Conservation (phyloP, 2,329 filamentous ascomycete species). For the Pyrenophora seminiperda region DNA sequence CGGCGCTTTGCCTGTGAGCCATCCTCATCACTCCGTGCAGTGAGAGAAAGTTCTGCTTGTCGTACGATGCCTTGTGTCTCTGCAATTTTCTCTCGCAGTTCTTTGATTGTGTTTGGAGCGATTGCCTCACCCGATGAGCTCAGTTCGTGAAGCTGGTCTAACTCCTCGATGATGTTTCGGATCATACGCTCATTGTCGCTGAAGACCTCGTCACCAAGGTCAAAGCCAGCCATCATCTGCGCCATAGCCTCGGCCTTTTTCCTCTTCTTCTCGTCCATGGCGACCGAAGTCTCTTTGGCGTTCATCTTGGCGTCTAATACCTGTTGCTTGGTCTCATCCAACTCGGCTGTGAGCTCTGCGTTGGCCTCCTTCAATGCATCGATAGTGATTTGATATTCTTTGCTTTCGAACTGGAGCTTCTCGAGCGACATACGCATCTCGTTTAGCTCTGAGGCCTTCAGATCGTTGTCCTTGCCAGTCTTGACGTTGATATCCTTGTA, state of each 20-base stretch:
- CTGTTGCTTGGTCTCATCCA: slow-evolving; percentile 96
- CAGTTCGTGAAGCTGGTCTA: slow-evolving; percentile 78
- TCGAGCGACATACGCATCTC: slow-evolving; percentile 97
- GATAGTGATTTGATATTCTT: slow-evolving; percentile 97
- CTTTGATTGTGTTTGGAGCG: slow-evolving; percentile 78
- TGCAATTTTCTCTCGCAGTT: slow-evolving; percentile 76
- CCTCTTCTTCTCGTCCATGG: slow-evolving; percentile 95
- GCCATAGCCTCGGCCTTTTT: slow-evolving; percentile 99
- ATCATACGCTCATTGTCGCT: slow-evolving; percentile 90
- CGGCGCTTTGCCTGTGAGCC: slow-evolving; percentile 68
- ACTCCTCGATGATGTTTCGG: slow-evolving; percentile 78
- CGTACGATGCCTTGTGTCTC: slow-evolving; percentile 92
- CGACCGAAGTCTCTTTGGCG: slow-evolving; percentile 87
- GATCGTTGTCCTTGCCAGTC: slow-evolving; percentile 88
- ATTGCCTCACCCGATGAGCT: slow-evolving; percentile 78
- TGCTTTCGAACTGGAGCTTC: slow-evolving; percentile 92
- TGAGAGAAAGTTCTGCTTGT: slow-evolving; percentile 87
- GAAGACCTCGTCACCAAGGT: slow-evolving; percentile 89
- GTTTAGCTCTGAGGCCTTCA: slow-evolving; percentile 81
- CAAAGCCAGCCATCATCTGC: slow-evolving; percentile 99
- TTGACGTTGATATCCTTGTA: slow-evolving; percentile 86
- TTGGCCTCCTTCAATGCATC: slow-evolving; percentile 97
- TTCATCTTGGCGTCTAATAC: slow-evolving; percentile 95
- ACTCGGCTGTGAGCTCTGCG: slow-evolving; percentile 83
- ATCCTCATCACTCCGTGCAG: slow-evolving; percentile 68